Base-by-base conservation (phyloP, 1,284 basidiomycete genomes). In the Ustilago tritici region DNA sequence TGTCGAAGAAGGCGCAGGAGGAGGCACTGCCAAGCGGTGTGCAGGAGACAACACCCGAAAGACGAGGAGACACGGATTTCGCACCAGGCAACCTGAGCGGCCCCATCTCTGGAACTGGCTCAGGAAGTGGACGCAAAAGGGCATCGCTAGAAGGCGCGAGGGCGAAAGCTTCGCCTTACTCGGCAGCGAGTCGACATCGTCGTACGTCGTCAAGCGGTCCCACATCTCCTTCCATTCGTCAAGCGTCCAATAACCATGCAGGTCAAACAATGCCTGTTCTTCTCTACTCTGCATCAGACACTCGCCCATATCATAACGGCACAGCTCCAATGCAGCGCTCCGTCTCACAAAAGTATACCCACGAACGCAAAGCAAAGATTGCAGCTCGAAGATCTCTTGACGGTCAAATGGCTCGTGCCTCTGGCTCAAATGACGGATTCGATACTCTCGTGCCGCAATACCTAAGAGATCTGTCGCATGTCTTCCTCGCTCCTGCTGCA, bases 91-190 rank as follows among this genome's bases (percentile, higher is more conserved):
- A 67, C 35, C 36, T 56, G 31, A 55, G 50, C 4, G 73, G 73
- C n/a, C 73, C 73, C 5, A 5, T 76, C 19, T 70, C 67, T 1
- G 73, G 73, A 11, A 67, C 68, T 3, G 73, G 73, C 5, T 76
- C 73, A 4, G 73, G 73, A 0, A 76, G 73, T 31, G 73, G 73
- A 19, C 52, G 65, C 19, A 69, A 65, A 17, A 55, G 68, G 15
- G 73, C 68, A 12, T 76, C 73, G 14, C 54, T 70, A 7, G 73
- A 76, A 8, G 61, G 64, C 9, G 72, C 62, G 2, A 59, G 63
- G n/a, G 54, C 54, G 12, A 76, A 49, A 38, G 52, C 38, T 4
- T 65, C 65, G 0, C 73, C 73, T 5, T 76, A 76, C 32, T 53
- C 68, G 17, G 17, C 56, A 1, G 56, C 43, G 8, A 49, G 36